Conservation (phyloP, 495 filamentous ascomycete species). For the Penicillium ucsense region DNA sequence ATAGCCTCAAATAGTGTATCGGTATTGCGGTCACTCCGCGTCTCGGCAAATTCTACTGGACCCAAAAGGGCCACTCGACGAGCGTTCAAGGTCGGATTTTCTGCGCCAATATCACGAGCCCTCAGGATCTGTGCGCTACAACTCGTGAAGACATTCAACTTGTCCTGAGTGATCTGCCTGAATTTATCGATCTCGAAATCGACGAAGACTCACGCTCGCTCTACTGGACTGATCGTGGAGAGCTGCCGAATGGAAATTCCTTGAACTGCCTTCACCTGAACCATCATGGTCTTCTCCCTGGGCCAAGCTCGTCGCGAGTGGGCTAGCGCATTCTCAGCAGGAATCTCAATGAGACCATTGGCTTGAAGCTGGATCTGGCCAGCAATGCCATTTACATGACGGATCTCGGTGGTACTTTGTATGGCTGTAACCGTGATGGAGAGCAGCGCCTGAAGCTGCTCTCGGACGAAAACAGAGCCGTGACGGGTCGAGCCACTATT, state of each 20-base stretch:
- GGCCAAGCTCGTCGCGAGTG: no score
- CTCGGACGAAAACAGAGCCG: conserved; percentile 16
- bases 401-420: conserved; percentile 38
- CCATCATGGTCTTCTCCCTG: conserved; percentile 5
- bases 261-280: conserved; percentile 25
- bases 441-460: conserved; percentile 19
- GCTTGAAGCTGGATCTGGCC: conserved; percentile 34
- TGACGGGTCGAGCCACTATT: conserved; percentile 11
- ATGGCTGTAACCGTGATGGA: conserved; percentile 35
- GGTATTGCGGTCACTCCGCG: conserved; percentile 18
- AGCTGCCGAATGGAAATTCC: conserved; percentile 37
- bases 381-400: conserved; percentile 34
- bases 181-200: conserved; percentile 43
- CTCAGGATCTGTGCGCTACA: background rate
- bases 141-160: conserved; percentile 14
- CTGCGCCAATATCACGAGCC: conserved; percentile 28
- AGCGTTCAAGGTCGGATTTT: conserved; percentile 40
- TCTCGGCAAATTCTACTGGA: conserved; percentile 43
- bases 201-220: conserved; percentile 26
- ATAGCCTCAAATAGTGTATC: conserved; percentile 24
- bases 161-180: conserved; percentile 32
- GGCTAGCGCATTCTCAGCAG: conserved; percentile 17
- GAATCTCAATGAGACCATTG: conserved; percentile 40
- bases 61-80: conserved; percentile 45
- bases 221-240: conserved; percentile 49